Conservation (phyloP, 148 eudicot genomes). For the Pouteria glomerata region DNA sequence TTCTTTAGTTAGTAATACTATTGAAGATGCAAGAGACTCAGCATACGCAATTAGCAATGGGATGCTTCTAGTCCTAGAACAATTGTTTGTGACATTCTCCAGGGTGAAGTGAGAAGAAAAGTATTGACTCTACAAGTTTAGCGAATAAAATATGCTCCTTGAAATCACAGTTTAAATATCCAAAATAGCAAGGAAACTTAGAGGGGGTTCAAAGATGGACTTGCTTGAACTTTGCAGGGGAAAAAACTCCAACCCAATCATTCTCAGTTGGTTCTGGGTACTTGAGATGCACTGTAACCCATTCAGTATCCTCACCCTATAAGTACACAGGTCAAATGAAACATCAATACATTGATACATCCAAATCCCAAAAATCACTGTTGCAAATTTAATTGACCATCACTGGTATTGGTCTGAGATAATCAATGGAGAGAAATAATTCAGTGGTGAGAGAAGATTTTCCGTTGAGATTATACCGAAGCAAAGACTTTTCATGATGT, state of each 20-base stretch:
- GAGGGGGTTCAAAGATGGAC: background rate
- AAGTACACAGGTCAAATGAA: background rate
- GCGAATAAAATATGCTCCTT: background rate
- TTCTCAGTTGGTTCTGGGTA: slow-evolving; percentile 52
- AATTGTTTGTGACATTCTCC: background rate
- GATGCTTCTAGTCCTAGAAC: background rate
- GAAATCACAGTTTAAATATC: too few relatives aligned
- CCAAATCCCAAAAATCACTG: background rate
- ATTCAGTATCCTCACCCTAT: slow-evolving; percentile 78
- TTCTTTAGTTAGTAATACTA: background rate
- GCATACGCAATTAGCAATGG: background rate
- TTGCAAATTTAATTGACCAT: background rate
- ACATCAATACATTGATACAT: background rate
- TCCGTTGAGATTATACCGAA: too few relatives aligned
- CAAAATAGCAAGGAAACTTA: background rate
- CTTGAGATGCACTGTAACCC: slow-evolving; percentile 58
- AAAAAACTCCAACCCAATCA: slow-evolving; percentile 95
- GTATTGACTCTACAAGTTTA: background rate
- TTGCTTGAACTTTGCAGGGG: slow-evolving; percentile 73
- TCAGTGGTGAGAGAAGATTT: too few relatives aligned
- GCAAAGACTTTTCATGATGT: too few relatives aligned
- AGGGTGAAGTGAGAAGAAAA: background rate
- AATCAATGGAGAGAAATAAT: too few relatives aligned
- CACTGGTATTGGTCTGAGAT: too few relatives aligned
- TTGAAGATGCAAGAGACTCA: background rate